Evolutionary conservation across 2,329 filamentous ascomycete genomes (phyloP), one percentile per base, ranked within the genome.

Genomic region (Drechslerella coelobrocha): DNA sequence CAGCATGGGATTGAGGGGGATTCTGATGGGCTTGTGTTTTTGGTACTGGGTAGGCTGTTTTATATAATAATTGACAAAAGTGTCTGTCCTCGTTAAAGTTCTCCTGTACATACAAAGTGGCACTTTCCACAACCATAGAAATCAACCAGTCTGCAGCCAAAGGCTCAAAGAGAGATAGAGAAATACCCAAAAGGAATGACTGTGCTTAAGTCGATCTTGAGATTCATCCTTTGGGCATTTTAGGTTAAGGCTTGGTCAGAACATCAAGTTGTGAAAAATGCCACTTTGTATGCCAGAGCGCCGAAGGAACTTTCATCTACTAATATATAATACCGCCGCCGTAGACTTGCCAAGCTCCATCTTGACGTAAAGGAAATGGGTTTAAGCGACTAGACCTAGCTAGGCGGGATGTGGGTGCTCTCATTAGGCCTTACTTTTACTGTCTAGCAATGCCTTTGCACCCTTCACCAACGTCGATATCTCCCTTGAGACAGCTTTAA

Each of bases 401-500:
- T n/a, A n/a, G n/a, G n/a, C n/a, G n/a, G n/a, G n/a, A n/a, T n/a
- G n/a, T n/a, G n/a, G n/a, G n/a, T n/a, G n/a, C n/a, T n/a, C n/a
- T n/a, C n/a, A n/a, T n/a, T n/a, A n/a, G 29, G 14, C 17, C 50
- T 53, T 53, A 53, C 50, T 14, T 37, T 26, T 9, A 31, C 10
- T 53, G 9, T 34, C 50, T 21, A 53, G 21, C 37, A 53, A 8
- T 14, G 3, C 50, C 19, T 53, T 53, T 8, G 50, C 34, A n/a
- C 12, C 21, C 17, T 53, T 31, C 50, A 31, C 39, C 45, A 68
- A 53, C 7, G 43, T 31, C 10, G 12, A 78, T 76, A 52, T 78
- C 75, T 17, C 73, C 63, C 8, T 73, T 68, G 6, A 78, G 76
- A n/a, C 60, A 45, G n/a, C 65, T 71, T 53, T 75, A 78, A 29